Conservation (phyloP, 1,139 yeast genomes). For the Geotrichum klebahnii region DNA sequence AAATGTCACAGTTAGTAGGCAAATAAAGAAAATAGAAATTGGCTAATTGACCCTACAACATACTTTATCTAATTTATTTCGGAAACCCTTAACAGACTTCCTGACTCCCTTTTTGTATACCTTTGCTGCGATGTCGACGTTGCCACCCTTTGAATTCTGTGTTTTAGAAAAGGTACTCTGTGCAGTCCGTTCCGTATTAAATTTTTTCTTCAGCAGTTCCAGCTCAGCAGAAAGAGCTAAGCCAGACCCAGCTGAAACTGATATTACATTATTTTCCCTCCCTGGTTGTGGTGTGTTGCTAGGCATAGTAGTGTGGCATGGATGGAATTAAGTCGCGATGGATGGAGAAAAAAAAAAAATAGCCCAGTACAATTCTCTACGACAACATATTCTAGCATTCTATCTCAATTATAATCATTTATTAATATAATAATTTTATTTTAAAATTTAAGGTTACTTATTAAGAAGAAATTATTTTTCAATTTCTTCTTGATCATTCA, state of each 20-base stretch:
- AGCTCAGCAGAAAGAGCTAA: constrained; percentile 29
- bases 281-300: neutral
- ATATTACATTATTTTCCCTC: constrained; percentile 15
- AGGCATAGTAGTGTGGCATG: neutral
- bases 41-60: neutral
- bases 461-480: no score
- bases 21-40: neutral
- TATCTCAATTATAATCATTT: neutral
- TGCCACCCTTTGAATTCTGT: constrained; percentile 27
- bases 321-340: neutral
- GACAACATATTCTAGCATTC: no score
- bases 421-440: neutral
- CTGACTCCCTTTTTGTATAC: constrained; percentile 8
- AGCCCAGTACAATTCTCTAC: no score
- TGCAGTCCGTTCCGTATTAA: constrained; percentile 12
- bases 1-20: neutral
- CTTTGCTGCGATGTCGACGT: constrained; percentile 22
- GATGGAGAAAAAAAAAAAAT: constrained; percentile 5
- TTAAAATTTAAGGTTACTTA: no score
- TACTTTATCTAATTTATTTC: constrained; percentile 22
- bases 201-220: constrained; percentile 26
- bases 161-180: no score
- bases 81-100: constrained; percentile 9
- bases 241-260: constrained; percentile 27
- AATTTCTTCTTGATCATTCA: no score